Percentiles rank a stretch among this genome's conserved stretches.
phyloP scores from a whole-genome alignment of 805 yeast genomes.

The Candida maesae region DNA sequence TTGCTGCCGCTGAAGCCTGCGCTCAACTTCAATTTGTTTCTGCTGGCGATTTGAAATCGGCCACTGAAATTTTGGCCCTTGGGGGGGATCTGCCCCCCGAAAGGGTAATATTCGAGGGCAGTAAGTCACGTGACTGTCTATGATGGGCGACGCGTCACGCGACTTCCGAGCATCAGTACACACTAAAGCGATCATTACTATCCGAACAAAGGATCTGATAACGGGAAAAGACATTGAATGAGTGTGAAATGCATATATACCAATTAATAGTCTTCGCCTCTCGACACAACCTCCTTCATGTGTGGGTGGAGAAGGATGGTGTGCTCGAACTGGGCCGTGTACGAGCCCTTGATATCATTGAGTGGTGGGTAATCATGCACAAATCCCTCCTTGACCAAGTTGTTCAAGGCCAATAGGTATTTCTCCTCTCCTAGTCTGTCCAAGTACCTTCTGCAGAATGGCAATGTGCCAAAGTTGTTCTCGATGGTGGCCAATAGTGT shows the following conservation, averaged over 20 bases:
- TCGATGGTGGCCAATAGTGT: conserved; percentile 66
- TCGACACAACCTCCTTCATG: conserved; percentile 88
- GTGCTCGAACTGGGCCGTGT: conserved; percentile 97
- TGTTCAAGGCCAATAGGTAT: conserved; percentile 81
- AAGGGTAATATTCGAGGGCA: conserved; percentile 2
- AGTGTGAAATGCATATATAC: neutral
- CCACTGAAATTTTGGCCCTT: conserved; percentile 3
- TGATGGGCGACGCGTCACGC: no score
- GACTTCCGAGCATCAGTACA: no score
- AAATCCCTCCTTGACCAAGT: conserved; percentile 79
- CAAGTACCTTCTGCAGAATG: conserved; percentile 93
- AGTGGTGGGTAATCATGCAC: conserved; percentile 94
- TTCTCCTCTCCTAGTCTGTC: conserved; percentile 91
- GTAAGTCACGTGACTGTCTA: conserved; percentile 1
- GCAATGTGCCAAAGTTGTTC: conserved; percentile 85
- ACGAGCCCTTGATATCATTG: conserved; percentile 75
- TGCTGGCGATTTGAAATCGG: conserved; percentile 12
- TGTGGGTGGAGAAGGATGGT: conserved; percentile 88
- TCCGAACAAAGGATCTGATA: no score
- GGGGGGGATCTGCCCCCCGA: no score
- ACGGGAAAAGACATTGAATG: neutral
- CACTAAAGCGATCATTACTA: no score
- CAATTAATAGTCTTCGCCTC: conserved; percentile 84
- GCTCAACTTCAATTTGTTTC: neutral
- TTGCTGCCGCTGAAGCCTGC: conserved; percentile 1